Evolutionary conservation across 257 asterid genomes (phyloP).

Genomic region (Nicotiana noctiflora): DNA sequence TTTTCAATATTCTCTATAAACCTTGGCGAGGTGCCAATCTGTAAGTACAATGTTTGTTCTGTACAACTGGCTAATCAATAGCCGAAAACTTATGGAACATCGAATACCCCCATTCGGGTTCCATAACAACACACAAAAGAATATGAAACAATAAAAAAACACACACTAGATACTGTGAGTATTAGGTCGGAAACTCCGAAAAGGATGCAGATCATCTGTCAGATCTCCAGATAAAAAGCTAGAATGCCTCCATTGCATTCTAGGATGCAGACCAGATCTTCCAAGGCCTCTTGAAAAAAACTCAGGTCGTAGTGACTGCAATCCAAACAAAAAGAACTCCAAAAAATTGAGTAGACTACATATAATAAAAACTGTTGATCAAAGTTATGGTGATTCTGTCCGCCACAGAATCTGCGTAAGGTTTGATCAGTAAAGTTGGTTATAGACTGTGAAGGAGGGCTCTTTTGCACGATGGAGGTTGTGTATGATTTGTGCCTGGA

Average conservation of each 20-base stretch:
- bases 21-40: conserved; percentile 76
- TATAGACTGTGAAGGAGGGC: conserved; percentile 92
- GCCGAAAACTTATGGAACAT: conserved; percentile 42
- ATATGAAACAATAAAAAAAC: conserved; percentile 38
- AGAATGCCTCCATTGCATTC: conserved; percentile 69
- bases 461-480: conserved; percentile 92
- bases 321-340: conserved; percentile 44
- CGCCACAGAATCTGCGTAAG: conserved; percentile 20
- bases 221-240: conserved; percentile 41
- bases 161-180: conserved; percentile 39
- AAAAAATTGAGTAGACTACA: conserved; percentile 32
- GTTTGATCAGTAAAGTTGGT: conserved; percentile 29
- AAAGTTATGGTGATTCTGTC: conserved; percentile 30
- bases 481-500: conserved; percentile 47
- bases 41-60: conserved; percentile 64
- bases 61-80: conserved; percentile 71
- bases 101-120: conserved; percentile 50
- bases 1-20: conserved; percentile 39
- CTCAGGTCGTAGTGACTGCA: conserved; percentile 60
- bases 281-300: conserved; percentile 62
- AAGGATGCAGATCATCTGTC: conserved; percentile 46
- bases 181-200: conserved; percentile 32
- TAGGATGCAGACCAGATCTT: conserved; percentile 61
- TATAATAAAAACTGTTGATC: conserved; percentile 24
- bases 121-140: conserved; percentile 60